Evolutionary conservation across 1,284 basidiomycete genomes (phyloP).

Genomic region (Heterobasidion occidentale): DNA sequence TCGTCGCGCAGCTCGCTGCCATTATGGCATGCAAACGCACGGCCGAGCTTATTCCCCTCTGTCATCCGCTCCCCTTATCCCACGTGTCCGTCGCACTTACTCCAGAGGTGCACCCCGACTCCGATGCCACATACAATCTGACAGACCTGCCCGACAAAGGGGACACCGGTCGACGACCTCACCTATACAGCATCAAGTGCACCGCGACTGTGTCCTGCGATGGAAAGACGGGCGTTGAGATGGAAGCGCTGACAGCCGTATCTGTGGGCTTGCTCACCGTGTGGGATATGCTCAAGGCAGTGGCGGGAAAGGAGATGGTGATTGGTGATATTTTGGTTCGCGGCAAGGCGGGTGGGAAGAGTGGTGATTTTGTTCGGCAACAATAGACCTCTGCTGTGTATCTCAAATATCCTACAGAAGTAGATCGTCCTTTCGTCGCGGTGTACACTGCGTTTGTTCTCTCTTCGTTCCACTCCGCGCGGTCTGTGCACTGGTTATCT

Average conservation of each 20-base stretch:
- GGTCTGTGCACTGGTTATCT: no score
- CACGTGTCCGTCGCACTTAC: slow-evolving; percentile 59
- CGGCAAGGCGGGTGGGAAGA: slow-evolving; percentile 67
- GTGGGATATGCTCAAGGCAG: slow-evolving; percentile 91
- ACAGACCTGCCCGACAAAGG: background rate
- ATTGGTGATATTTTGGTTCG: slow-evolving; percentile 63
- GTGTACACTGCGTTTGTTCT: no score
- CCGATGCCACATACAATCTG: background rate
- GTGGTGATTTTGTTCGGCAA: slow-evolving; percentile 48
- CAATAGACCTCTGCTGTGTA: background rate
- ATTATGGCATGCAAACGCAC: slow-evolving; percentile 86
- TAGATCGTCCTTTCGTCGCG: background rate
- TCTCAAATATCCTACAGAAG: no score
- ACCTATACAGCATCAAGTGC: slow-evolving; percentile 51
- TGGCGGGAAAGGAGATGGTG: slow-evolving; percentile 79
- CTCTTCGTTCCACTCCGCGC: no score
- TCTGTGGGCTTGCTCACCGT: slow-evolving; percentile 75
- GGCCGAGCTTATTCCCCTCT: slow-evolving; percentile 76
- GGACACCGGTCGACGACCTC: background rate
- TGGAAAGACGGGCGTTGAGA: slow-evolving; percentile 85
- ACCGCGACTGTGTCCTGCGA: slow-evolving; percentile 63
- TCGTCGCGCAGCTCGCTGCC: slow-evolving; percentile 75
- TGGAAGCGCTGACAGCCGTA: slow-evolving; percentile 87
- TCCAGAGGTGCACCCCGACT: slow-evolving; percentile 26
- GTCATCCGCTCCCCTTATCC: slow-evolving; percentile 71